Conservation (phyloP, 768 basidiomycete genomes). For the Mycena vulgaris region DNA sequence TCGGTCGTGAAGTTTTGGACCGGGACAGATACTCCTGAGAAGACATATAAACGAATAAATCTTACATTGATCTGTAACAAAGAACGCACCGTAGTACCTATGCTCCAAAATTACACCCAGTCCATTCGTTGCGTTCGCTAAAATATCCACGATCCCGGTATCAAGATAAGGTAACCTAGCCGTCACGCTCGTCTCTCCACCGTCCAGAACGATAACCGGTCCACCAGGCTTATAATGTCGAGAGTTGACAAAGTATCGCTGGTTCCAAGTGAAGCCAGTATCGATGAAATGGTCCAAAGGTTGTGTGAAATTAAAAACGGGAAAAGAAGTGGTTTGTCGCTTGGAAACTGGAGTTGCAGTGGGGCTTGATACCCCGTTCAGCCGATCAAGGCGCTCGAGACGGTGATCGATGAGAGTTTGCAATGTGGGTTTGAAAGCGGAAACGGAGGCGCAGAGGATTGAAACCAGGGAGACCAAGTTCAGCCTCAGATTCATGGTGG, state of each 20-base stretch:
- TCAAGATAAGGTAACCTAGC: constrained; percentile 73
- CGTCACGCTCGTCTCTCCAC: constrained; percentile 92
- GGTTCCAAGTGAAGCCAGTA: constrained; percentile 76
- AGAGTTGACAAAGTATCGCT: constrained; percentile 94
- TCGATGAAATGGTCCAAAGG: constrained; percentile 87
- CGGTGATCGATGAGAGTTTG: constrained; percentile 29
- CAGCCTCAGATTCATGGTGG: constrained; percentile 30
- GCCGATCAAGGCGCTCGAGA: constrained; percentile 30
- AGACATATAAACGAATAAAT: constrained; percentile 23
- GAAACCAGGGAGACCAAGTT: constrained; percentile 22
- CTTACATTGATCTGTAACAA: constrained; percentile 33
- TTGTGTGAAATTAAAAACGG: constrained; percentile 70
- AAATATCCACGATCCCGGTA: constrained; percentile 88
- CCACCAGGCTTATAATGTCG: constrained; percentile 84
- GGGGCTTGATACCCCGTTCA: constrained; percentile 19
- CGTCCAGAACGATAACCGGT: constrained; percentile 92
- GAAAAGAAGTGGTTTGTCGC: constrained; percentile 32
- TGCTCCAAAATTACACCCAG: constrained; percentile 92
- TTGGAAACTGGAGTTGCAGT: constrained; percentile 15
- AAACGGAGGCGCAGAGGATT: constrained; percentile 26
- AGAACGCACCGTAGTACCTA: constrained; percentile 81
- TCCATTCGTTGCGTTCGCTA: constrained; percentile 88
- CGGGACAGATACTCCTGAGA: constrained; percentile 78
- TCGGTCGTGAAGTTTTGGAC: constrained; percentile 87
- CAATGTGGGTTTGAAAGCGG: constrained; percentile 27